Conservation (phyloP, 1,284 basidiomycete species). For the Apiotrichum sp. region DNA sequence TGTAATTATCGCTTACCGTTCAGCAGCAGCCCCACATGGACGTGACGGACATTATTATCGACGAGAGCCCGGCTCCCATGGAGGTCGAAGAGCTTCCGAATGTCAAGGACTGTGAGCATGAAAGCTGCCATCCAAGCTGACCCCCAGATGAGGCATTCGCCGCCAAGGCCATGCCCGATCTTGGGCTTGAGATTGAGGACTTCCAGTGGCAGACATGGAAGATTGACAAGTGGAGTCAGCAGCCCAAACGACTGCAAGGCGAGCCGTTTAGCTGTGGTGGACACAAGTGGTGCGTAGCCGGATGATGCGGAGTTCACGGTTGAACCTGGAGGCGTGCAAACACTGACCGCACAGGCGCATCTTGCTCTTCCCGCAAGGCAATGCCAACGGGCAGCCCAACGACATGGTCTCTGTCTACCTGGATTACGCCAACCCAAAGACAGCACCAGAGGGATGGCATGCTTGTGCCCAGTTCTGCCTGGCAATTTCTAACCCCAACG, state of each 20-base stretch:
- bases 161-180: constrained; percentile 88
- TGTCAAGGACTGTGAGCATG: constrained; percentile 39
- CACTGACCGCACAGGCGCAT: constrained; percentile 66
- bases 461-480: constrained; percentile 99
- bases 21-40: constrained; percentile 21
- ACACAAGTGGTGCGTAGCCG: constrained; percentile 76
- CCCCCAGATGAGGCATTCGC: constrained; percentile 79
- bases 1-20: neutral
- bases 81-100: constrained; percentile 44
- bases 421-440: constrained; percentile 97
- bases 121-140: neutral
- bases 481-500: constrained; percentile 91
- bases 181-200: constrained; percentile 92
- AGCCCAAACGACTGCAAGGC: constrained; percentile 90
- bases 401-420: constrained; percentile 99
- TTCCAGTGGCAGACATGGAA: constrained; percentile 84
- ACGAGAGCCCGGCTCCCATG: constrained; percentile 40
- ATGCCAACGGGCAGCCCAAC: constrained; percentile 98
- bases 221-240: constrained; percentile 77
- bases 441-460: constrained; percentile 96
- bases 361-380: constrained; percentile 95
- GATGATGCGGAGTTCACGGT: too few relatives aligned
- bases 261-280: constrained; percentile 97
- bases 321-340: neutral
- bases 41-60: constrained; percentile 44